Conservation (phyloP, 805 yeast genomes). For the Saturnispora quitensis region DNA sequence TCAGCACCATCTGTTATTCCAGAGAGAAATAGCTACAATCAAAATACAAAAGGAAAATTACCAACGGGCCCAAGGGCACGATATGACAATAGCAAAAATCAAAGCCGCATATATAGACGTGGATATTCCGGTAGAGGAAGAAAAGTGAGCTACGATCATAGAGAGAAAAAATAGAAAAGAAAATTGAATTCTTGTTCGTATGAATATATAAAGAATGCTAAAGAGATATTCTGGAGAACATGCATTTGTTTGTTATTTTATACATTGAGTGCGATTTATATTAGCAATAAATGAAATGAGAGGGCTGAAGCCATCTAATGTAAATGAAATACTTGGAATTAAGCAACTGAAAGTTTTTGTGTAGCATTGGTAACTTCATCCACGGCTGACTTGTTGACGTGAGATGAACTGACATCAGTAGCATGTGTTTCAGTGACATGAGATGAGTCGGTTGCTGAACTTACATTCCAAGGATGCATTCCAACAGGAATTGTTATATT, state of each 20-base stretch:
- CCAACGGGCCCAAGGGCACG: not conserved
- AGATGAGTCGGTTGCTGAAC: not conserved
- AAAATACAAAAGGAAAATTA: not conserved
- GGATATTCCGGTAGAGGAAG: constrained; percentile 1
- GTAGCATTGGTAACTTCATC: not conserved
- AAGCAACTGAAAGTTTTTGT: not conserved
- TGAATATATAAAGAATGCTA: not conserved
- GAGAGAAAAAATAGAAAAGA: not conserved
- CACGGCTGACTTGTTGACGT: not conserved
- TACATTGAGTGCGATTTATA: not conserved
- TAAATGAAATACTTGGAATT: not conserved
- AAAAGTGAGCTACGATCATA: not conserved
- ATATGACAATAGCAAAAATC: constrained; percentile 1
- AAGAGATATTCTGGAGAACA: not conserved
- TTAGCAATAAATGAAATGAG: not conserved
- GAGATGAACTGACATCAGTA: not conserved
- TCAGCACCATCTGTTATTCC: not conserved
- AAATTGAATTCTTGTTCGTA: not conserved
- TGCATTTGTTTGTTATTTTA: not conserved
- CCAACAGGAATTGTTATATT: constrained; percentile 25
- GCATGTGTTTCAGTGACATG: not conserved
- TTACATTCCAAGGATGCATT: constrained; percentile 19
- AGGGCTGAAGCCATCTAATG: not conserved
- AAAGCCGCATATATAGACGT: constrained; percentile 2
- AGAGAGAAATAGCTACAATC: not conserved